Conservation (phyloP, 352 stramenopile genomes). For the Aphanomyces invadans region DNA sequence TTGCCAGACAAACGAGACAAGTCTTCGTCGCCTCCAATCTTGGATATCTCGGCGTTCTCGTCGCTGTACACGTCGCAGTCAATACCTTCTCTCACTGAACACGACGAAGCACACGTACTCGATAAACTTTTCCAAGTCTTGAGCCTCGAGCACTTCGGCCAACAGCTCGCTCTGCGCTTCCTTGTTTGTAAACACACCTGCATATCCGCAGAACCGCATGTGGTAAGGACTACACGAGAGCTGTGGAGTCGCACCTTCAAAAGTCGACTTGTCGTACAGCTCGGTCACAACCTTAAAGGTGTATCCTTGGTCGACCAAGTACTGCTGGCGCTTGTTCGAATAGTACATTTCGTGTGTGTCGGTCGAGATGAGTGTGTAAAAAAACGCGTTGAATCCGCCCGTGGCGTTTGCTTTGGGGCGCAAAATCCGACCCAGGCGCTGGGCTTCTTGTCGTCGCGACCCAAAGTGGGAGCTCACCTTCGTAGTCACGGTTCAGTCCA, state of each 20-base stretch:
- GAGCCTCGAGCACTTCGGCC: conserved; percentile 67
- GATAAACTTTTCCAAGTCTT: conserved; percentile 65
- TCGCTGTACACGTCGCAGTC: conserved; percentile 26
- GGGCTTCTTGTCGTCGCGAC: conserved; percentile 97
- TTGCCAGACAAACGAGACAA: conserved; percentile 66
- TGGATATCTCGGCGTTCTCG: conserved; percentile 54
- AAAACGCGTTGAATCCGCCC: conserved; percentile 99
- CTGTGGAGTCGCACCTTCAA: conserved; percentile 32
- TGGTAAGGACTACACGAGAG: background rate
- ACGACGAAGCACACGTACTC: conserved; percentile 26
- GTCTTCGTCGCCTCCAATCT: conserved; percentile 69
- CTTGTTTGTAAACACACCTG: conserved; percentile 66
- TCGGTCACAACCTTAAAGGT: conserved; percentile 99
- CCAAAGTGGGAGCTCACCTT: conserved; percentile 95
- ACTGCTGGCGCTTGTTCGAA: conserved; percentile 98
- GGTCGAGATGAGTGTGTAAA: conserved; percentile 99
- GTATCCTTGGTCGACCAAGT: conserved; percentile 99
- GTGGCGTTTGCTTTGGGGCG: conserved; percentile 94
- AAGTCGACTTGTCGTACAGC: conserved; percentile 75
- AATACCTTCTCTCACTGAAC: background rate
- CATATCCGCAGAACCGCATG: background rate
- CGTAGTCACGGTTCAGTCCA: no score
- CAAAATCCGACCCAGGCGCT: conserved; percentile 98
- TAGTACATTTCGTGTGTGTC: conserved; percentile 99
- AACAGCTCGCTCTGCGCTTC: conserved; percentile 66